Evolutionary conservation across 2,329 filamentous ascomycete species (phyloP).

Genomic region (Botrytis medusae): DNA sequence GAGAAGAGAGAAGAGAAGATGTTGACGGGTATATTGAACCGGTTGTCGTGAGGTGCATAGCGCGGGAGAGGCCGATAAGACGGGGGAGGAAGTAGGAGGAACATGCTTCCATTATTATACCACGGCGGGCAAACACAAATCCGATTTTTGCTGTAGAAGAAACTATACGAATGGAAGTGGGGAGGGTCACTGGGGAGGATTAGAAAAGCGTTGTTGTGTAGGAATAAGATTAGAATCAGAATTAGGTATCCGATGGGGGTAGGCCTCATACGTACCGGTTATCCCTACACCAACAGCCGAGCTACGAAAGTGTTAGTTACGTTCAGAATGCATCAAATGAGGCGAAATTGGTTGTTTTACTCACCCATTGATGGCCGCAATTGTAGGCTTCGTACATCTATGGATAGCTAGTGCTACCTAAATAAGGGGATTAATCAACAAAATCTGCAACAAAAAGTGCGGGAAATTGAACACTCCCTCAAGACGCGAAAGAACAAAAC

Average conservation of each 20-base stretch:
- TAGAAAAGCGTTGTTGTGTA: background rate
- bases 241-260: background rate
- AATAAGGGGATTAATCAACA: background rate
- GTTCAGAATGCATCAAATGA: background rate
- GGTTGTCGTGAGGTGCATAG: slow-evolving; percentile 66
- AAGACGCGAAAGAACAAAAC: background rate
- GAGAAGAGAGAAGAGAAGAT: slow-evolving; percentile 52
- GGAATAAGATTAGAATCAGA: no score
- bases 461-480: background rate
- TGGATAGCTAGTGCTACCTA: slow-evolving; percentile 55
- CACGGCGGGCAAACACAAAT: slow-evolving; percentile 71
- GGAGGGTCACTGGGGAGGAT: slow-evolving; percentile 52
- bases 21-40: slow-evolving; percentile 57
- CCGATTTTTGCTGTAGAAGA: slow-evolving; percentile 64
- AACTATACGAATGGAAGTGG: slow-evolving; percentile 53
- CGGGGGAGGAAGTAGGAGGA: slow-evolving; percentile 71
- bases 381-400: slow-evolving; percentile 57
- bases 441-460: background rate
- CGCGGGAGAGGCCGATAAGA: slow-evolving; percentile 63
- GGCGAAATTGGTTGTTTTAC: background rate
- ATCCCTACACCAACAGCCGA: slow-evolving; percentile 13
- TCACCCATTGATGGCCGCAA: slow-evolving; percentile 57
- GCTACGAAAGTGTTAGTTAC: background rate
- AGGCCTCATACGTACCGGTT: background rate
- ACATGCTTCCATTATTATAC: slow-evolving; percentile 71